Conservation (phyloP, 2,329 filamentous ascomycete species). For the Fusarium citri region DNA sequence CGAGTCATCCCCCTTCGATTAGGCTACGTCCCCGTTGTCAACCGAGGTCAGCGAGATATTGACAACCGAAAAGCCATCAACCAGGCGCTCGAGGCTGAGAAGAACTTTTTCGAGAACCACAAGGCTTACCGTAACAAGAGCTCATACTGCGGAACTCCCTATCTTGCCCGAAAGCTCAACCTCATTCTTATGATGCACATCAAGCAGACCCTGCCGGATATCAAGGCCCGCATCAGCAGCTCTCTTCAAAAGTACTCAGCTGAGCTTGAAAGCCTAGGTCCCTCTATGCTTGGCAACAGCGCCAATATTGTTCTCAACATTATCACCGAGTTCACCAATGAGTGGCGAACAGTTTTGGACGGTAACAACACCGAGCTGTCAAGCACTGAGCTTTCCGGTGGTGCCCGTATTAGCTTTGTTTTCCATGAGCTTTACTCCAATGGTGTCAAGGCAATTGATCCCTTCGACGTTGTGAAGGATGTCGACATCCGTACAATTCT, state of each 20-base stretch:
- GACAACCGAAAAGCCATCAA: slow-evolving; percentile 97
- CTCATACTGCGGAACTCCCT: slow-evolving; percentile 97
- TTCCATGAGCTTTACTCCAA: slow-evolving; percentile 99
- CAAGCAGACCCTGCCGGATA: slow-evolving; percentile 98
- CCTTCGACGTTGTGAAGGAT: slow-evolving; percentile 97
- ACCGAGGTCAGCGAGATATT: slow-evolving; percentile 97
- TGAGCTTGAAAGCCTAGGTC: slow-evolving; percentile 86
- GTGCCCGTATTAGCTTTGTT: slow-evolving; percentile 98
- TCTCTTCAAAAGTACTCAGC: slow-evolving; percentile 91
- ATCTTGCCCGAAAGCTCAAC: slow-evolving; percentile 95
- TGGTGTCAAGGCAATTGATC: slow-evolving; percentile 96
- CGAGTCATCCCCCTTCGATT: slow-evolving; percentile 95
- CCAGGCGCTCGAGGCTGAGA: slow-evolving; percentile 90
- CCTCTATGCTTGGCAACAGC: slow-evolving; percentile 95
- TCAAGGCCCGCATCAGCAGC: slow-evolving; percentile 95
- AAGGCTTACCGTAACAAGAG: slow-evolving; percentile 99
- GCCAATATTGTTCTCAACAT: slow-evolving; percentile 98
- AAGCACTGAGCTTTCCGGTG: slow-evolving; percentile 92
- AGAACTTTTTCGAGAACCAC: slow-evolving; percentile 98
- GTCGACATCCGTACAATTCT: slow-evolving; percentile 96
- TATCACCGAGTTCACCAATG: slow-evolving; percentile 98
- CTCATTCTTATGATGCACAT: slow-evolving; percentile 99
- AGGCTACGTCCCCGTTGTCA: slow-evolving; percentile 97
- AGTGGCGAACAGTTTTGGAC: slow-evolving; percentile 95
- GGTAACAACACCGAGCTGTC: slow-evolving; percentile 97